Evolutionary conservation across 2,329 filamentous ascomycete genomes (phyloP).

Genomic region (Fusarium nygamai): DNA sequence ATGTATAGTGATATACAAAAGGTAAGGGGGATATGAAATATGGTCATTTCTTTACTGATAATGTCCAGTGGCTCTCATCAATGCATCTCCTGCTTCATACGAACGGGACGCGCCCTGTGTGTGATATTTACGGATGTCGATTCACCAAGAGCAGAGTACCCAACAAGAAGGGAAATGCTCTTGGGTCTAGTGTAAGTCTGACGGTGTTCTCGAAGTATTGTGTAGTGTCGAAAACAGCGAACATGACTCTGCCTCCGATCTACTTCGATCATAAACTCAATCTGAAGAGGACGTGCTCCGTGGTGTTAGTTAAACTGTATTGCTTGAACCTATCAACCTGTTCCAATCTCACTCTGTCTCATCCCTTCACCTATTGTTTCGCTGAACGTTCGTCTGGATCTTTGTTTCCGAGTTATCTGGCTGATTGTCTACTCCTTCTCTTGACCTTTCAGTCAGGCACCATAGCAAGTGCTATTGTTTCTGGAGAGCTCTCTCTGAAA

Average conservation of each 20-base stretch:
- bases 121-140: not conserved
- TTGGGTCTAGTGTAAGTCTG: not conserved
- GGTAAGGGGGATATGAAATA: not conserved
- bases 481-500: not conserved
- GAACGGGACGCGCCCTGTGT: not conserved
- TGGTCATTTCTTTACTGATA: slow-evolving; percentile 8
- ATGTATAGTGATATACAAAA: not conserved
- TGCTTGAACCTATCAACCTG: not conserved
- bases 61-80: not conserved
- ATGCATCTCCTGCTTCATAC: not conserved
- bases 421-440: not conserved
- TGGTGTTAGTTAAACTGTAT: not conserved
- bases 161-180: not conserved
- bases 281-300: not conserved
- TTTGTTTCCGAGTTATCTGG: not conserved
- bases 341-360: not conserved
- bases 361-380: not conserved
- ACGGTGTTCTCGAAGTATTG: not conserved
- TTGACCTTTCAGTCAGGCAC: not conserved
- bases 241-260: not conserved
- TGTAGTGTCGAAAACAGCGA: not conserved
- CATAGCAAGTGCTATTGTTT: not conserved
- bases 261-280: not conserved
- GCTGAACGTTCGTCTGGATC: not conserved
- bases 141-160: not conserved